Conservation (phyloP, 352 stramenopile genomes). For the Phytopythium helicoides region DNA sequence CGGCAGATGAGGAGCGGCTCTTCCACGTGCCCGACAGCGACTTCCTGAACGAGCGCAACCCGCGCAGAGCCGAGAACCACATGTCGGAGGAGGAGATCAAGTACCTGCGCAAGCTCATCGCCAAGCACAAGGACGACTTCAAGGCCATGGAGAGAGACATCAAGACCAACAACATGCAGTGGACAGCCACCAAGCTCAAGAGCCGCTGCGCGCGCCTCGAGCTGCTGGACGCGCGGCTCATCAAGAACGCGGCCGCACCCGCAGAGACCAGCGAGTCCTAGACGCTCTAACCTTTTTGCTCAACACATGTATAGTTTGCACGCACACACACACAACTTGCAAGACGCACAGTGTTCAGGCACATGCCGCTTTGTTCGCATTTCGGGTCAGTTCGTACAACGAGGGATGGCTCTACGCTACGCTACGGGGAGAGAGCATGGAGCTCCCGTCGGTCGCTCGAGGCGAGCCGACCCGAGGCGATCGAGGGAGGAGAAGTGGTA, state of each 20-base stretch:
- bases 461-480: neutral
- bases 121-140: conserved; percentile 73
- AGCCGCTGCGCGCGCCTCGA: conserved; percentile 66
- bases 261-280: neutral
- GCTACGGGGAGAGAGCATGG: too few species aligned
- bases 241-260: conserved; percentile 19
- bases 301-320: too few species aligned
- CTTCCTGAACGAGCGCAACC: conserved; percentile 73
- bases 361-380: too few species aligned
- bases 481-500: conserved; percentile 12
- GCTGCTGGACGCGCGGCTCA: conserved; percentile 75
- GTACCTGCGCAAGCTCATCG: conserved; percentile 67
- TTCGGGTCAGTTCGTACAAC: too few species aligned
- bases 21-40: conserved; percentile 82
- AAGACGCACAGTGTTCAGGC: too few species aligned
- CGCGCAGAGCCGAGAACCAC: conserved; percentile 64
- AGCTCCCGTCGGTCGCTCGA: too few species aligned
- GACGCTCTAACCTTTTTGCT: too few species aligned
- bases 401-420: too few species aligned
- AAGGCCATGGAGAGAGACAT: conserved; percentile 79
- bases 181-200: conserved; percentile 72
- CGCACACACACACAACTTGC: too few species aligned
- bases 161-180: conserved; percentile 86
- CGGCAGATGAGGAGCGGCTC: conserved; percentile 42
- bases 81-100: conserved; percentile 78